Percentiles rank a stretch among this genome's conserved stretches.
phyloP scores from a whole-genome alignment of 2,329 filamentous ascomycete genomes.

The Fusarium scirpi region DNA sequence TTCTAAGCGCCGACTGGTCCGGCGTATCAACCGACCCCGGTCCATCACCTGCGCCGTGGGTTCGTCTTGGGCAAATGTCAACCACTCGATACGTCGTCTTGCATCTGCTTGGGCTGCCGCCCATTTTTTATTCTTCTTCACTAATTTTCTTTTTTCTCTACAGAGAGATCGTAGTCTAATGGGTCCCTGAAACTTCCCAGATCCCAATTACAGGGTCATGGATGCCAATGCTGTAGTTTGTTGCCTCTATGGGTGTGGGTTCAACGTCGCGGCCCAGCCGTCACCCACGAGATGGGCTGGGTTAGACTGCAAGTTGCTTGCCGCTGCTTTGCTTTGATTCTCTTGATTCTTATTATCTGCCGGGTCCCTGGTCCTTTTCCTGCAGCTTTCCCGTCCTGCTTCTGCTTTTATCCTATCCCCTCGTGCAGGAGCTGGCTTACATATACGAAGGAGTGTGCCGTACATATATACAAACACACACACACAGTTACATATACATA shows the following conservation, averaged over 20 bases:
- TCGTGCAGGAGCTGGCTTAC: slow-evolving; percentile 28
- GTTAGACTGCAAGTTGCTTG: slow-evolving; percentile 26
- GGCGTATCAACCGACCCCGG: slow-evolving; percentile 45
- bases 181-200: slow-evolving; percentile 27
- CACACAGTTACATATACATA: slow-evolving; percentile 35
- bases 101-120: slow-evolving; percentile 39
- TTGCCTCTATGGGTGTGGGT: slow-evolving; percentile 28
- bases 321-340: slow-evolving; percentile 17
- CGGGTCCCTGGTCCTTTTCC: slow-evolving; percentile 39
- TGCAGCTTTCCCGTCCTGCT: slow-evolving; percentile 41
- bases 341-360: slow-evolving; percentile 41
- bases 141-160: slow-evolving; percentile 17
- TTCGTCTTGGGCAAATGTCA: slow-evolving; percentile 44
- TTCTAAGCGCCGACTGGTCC: slow-evolving; percentile 54
- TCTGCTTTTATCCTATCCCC: slow-evolving; percentile 41
- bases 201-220: slow-evolving; percentile 16
- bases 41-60: slow-evolving; percentile 51
- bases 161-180: slow-evolving; percentile 18
- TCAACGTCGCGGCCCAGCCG: slow-evolving; percentile 29
- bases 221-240: slow-evolving; percentile 22
- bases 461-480: slow-evolving; percentile 23
- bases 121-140: slow-evolving; percentile 23
- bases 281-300: slow-evolving; percentile 33
- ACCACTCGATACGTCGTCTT: slow-evolving; percentile 42
- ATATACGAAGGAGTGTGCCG: slow-evolving; percentile 37